Conservation (phyloP, 352 stramenopile genomes). For the Globisporangium barbulae region DNA sequence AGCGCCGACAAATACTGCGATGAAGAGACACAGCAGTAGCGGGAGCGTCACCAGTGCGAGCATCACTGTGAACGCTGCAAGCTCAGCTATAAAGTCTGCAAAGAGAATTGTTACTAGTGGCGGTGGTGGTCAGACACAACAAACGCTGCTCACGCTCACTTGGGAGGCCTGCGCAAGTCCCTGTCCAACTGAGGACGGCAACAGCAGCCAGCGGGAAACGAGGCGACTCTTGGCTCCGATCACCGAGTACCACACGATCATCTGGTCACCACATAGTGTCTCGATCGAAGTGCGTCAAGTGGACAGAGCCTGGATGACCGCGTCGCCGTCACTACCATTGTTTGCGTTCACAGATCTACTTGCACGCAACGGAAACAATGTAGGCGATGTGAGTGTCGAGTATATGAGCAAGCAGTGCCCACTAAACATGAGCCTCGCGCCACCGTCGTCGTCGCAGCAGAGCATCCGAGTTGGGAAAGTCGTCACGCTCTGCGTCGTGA, state of each 20-base stretch:
- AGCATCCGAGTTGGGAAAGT: slow-evolving; percentile 19
- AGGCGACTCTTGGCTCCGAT: slow-evolving; percentile 27
- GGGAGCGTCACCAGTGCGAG: slow-evolving; percentile 3
- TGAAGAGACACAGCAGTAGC: slow-evolving; percentile 18
- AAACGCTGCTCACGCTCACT: slow-evolving; percentile 59
- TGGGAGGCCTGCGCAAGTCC: slow-evolving; percentile 32
- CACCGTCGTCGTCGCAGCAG: slow-evolving; percentile 17
- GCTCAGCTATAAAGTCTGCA: not conserved
- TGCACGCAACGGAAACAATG: not conserved
- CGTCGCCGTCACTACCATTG: not conserved
- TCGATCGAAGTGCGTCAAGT: not conserved
- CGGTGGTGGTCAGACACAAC: slow-evolving; percentile 21
- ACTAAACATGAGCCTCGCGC: slow-evolving; percentile 41
- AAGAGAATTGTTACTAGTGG: not conserved
- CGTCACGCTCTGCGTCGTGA: slow-evolving; percentile 43
- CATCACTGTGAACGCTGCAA: not conserved
- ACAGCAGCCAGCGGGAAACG: not conserved
- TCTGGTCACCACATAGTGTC: slow-evolving; percentile 43
- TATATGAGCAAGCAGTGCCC: slow-evolving; percentile 37
- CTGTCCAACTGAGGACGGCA: not conserved
- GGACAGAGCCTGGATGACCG: not conserved
- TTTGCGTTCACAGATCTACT: slow-evolving; percentile 8
- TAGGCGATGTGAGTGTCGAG: slow-evolving; percentile 11
- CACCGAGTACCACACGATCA: slow-evolving; percentile 64
- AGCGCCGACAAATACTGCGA: not conserved